A percentile compares a stretch with the other conserved stretches of the same genome.
These are phyloP conservation scores for Geranomyces variabilis DNA, from an alignment of 192 early-diverging fungal species.

Conservation along the genomic window DNA sequence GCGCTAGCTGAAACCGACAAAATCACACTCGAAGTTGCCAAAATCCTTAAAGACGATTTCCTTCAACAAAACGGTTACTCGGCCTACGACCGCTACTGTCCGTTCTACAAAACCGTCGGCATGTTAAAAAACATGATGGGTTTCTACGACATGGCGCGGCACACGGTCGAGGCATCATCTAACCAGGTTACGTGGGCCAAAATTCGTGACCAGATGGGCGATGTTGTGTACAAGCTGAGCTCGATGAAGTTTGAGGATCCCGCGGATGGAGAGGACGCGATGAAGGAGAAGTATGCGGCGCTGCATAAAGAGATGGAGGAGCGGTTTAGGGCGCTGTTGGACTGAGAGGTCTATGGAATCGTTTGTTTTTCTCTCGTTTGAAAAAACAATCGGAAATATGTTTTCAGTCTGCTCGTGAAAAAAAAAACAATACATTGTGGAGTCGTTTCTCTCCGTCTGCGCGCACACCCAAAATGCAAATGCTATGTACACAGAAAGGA, in stretches of 20 bases:
- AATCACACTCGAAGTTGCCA: slow-evolving; percentile 97
- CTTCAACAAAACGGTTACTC: slow-evolving; percentile 99
- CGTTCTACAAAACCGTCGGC: slow-evolving; percentile 99
- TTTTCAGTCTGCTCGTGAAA: too few relatives aligned
- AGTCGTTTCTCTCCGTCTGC: too few relatives aligned
- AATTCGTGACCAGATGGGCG: slow-evolving; percentile 90
- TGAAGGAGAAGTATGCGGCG: slow-evolving; percentile 87
- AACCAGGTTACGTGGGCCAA: slow-evolving; percentile 92
- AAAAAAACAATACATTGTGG: too few relatives aligned
- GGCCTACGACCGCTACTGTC: slow-evolving; percentile 97
- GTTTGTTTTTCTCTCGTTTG: too few relatives aligned
- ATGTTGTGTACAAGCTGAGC: slow-evolving; percentile 93
- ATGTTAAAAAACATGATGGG: slow-evolving; percentile 98
- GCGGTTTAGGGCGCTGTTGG: slow-evolving; percentile 79
- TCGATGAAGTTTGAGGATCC: slow-evolving; percentile 99
- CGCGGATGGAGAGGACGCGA: slow-evolving; percentile 86
- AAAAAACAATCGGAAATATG: too few relatives aligned
- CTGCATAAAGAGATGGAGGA: slow-evolving; percentile 96
- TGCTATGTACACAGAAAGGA: too few relatives aligned
- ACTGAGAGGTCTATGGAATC: slow-evolving; percentile 40
- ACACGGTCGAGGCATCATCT: slow-evolving; percentile 91
- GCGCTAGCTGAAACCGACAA: slow-evolving; percentile 94
- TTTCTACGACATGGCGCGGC: slow-evolving; percentile 92
- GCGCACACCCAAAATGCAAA: too few relatives aligned
- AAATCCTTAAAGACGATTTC: slow-evolving; percentile 99